These are phyloP conservation scores for Penicillium diatomitis DNA, from an alignment of 495 filamentous ascomycete genomes.

Conservation along the genomic window DNA sequence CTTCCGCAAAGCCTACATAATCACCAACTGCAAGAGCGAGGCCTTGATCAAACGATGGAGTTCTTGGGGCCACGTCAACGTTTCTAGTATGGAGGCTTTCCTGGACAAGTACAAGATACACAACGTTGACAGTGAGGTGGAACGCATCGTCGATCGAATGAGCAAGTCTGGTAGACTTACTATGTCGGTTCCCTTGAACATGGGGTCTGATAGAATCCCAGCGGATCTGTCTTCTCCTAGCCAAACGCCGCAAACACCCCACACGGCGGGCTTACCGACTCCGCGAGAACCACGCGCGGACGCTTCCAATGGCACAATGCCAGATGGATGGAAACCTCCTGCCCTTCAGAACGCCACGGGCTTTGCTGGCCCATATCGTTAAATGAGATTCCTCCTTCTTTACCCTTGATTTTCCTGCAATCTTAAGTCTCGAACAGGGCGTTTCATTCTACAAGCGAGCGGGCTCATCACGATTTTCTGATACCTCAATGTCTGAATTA, in stretches of 20 bases:
- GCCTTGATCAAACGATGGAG: slow-evolving; percentile 15
- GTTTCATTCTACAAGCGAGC: too few relatives aligned
- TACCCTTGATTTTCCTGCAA: too few relatives aligned
- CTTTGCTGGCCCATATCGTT: not conserved
- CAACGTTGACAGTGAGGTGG: not conserved
- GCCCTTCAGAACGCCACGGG: not conserved
- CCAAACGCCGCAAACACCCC: not conserved
- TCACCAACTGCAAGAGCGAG: slow-evolving; percentile 8
- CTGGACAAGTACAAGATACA: not conserved
- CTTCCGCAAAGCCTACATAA: slow-evolving; percentile 23
- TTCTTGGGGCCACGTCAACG: slow-evolving; percentile 24
- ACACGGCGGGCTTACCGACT: not conserved
- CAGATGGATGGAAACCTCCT: not conserved
- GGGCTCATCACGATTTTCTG: too few relatives aligned
- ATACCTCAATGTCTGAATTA: too few relatives aligned
- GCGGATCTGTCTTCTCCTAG: not conserved
- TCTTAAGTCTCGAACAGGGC: too few relatives aligned
- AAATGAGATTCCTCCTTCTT: not conserved
- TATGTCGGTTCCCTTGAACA: not conserved
- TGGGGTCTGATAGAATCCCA: not conserved
- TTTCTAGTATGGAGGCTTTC: not conserved
- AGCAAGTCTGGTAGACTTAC: not conserved
- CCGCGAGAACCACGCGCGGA: not conserved
- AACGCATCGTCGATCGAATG: not conserved
- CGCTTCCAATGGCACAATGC: not conserved